Base-by-base conservation (phyloP, 192 early-diverging fungal genomes). In the Backusella psychrophila region DNA sequence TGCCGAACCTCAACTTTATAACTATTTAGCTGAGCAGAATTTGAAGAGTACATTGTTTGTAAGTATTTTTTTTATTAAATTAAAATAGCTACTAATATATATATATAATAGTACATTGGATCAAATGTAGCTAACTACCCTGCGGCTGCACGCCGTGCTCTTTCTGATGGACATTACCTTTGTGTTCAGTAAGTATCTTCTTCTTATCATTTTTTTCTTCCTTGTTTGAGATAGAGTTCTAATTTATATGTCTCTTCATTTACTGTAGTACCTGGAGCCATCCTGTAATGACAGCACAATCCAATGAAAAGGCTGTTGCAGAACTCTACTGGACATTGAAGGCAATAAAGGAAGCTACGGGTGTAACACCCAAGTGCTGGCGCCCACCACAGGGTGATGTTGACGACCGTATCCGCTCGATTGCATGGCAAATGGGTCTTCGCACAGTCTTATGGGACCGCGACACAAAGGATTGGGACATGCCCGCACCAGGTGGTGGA, bases 381-480 rank as follows among this genome's bases (percentile, higher is more conserved):
- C 83, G 89, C 39, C 75, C 75, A 34, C 87, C 89, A 11, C 89
- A 84, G 38, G 90, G 90, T 23, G 88, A 89, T 76, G 85, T 89
- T 0, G 90, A 91, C 69, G 87, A 89, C 46, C 80, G 90, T 63
- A 85, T 89, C 35, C 80, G 89, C 6, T 74, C 79, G 31, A 87
- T 90, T 38, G 75, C 78, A 0, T 73, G 75, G 19, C 85, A 87
- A 66, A 59, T 90, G 80, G 88, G 88, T 41, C 83, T 77, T 35
- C 66, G 75, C 31, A 77, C 75, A 39, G 29, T 77, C 17, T 23
- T 71, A 0, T 77, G 75, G 75, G 75, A 77, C 4, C 31, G 49
- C 38, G 75, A 77, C 29, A 71, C 75, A 8, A 44, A 63, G 5
- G 75, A 77, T n/a, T 77, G 75, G 75, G 49, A 77, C 15, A 63